Evolutionary conservation across 2,329 filamentous ascomycete species (phyloP).

Genomic region (Xylaria multiplex): DNA sequence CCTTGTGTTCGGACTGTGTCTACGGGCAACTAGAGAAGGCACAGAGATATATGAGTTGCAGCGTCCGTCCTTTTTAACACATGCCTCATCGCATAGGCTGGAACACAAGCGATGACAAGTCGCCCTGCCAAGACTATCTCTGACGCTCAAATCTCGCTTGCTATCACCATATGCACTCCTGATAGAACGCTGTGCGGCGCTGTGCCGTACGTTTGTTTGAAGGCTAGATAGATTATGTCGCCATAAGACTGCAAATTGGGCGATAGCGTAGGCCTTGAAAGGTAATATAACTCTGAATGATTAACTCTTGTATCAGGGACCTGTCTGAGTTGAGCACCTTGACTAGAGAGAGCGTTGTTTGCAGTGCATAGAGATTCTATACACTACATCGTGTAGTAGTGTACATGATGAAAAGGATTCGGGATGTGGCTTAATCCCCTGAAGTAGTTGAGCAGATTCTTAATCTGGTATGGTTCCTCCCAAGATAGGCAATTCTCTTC

Average conservation of each 20-base stretch:
- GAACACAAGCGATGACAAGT: background rate
- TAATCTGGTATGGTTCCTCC: background rate
- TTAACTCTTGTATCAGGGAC: background rate
- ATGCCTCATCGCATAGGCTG: background rate
- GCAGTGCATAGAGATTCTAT: no score
- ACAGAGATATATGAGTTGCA: background rate
- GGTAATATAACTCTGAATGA: no score
- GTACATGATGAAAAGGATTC: background rate
- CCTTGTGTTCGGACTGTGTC: background rate
- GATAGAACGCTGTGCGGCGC: background rate
- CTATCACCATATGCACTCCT: background rate
- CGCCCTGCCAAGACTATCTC: background rate
- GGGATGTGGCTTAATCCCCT: background rate
- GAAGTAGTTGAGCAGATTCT: background rate
- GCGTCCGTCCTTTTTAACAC: conserved; percentile 1
- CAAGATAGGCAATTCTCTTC: background rate
- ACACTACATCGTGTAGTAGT: no score
- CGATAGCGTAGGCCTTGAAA: background rate
- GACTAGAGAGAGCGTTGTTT: background rate
- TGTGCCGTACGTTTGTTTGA: background rate
- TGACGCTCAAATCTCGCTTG: background rate
- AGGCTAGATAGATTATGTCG: background rate
- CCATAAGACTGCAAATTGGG: background rate
- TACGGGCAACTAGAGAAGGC: background rate
- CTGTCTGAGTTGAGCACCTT: background rate